Base-by-base conservation (phyloP, 1,284 basidiomycete genomes). In the Tranzscheliella williamsii region DNA sequence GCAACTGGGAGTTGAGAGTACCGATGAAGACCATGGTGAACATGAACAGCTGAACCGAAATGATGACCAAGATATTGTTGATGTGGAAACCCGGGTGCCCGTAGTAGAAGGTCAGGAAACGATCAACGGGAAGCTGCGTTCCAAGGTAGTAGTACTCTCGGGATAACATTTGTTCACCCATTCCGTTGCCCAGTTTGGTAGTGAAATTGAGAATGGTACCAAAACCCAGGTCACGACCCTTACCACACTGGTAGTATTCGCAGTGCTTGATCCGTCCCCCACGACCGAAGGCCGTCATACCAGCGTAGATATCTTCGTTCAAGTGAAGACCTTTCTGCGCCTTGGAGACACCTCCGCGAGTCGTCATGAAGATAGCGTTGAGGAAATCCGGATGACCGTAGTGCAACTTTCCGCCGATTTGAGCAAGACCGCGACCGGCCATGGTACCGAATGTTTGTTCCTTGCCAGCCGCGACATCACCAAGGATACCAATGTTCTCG, bases 301-400 rank as follows among this genome's bases (percentile, higher is more conserved):
- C 94, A 24, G 95, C 94, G 78, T 93, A 98, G 75, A 98, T 98
- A 85, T 98, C 95, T 80, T 98, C 94, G 83, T 97, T 97, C 58
- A 98, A 80, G 79, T 98, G 95, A 16, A 98, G 81, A 65, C 94
- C 94, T 81, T 98, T 98, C 80, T 98, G 94, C 33, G 95, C 95
- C 81, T 98, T 98, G 42, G 93, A 97, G 12, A 97, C 88, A 78
- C 95, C 95, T 42, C 95, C 94, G 44, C 94, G 91, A 4, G 95
- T 98, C 54, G 85, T 92, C 94, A 98, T 98, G 83, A 90, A 99
- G 55, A 95, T 82, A 32, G 88, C 94, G 79, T 97, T 96, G 67
- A 99, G 83, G 86, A 99, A 95, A 85, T 99, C 94, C 9, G 94
- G 95, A 91, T 80, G 95, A 75, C 94, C 94, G 76, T 99, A 99